Percentiles rank a stretch among this genome's conserved stretches.
Conservation (phyloP, 352 stramenopile genomes). For the Pythium vanterpoolii region DNA sequence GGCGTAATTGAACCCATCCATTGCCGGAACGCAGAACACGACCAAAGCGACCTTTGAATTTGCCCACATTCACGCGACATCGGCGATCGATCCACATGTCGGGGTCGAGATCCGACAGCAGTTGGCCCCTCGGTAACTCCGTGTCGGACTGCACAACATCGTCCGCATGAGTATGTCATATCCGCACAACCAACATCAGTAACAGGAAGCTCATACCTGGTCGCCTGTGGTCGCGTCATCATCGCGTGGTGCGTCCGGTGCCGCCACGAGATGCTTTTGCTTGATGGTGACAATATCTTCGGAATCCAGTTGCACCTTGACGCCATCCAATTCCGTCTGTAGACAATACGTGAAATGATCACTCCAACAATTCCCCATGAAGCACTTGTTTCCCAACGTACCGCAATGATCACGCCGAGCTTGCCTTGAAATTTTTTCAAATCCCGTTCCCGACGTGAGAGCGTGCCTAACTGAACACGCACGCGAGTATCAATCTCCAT, state of each 20-base stretch:
- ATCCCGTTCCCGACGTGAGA: slow-evolving; percentile 53
- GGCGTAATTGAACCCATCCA: slow-evolving; percentile 83
- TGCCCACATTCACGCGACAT: slow-evolving; percentile 86
- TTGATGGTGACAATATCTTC: slow-evolving; percentile 55
- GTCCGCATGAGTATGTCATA: neutral
- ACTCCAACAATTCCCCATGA: neutral
- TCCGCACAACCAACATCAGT: neutral
- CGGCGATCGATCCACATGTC: slow-evolving; percentile 89
- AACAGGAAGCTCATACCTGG: slow-evolving; percentile 3
- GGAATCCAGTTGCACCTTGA: slow-evolving; percentile 58
- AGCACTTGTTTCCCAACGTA: slow-evolving; percentile 13
- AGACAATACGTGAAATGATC: neutral
- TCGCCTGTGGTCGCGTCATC: slow-evolving; percentile 27
- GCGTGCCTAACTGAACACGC: slow-evolving; percentile 39
- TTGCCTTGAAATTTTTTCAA: slow-evolving; percentile 73
- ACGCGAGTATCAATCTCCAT: slow-evolving; percentile 56
- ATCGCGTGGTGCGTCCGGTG: slow-evolving; percentile 28
- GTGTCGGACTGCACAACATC: slow-evolving; percentile 17
- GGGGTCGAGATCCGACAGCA: slow-evolving; percentile 76
- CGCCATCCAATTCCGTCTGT: slow-evolving; percentile 24
- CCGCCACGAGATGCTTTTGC: slow-evolving; percentile 43
- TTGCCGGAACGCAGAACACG: slow-evolving; percentile 82
- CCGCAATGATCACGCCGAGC: slow-evolving; percentile 57
- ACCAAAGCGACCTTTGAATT: slow-evolving; percentile 77
- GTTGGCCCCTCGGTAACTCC: slow-evolving; percentile 44